Percentiles rank a stretch among this genome's conserved stretches.
Evolutionary conservation across 495 filamentous ascomycete genomes (phyloP).

Genomic region (Penicillium daleae): DNA sequence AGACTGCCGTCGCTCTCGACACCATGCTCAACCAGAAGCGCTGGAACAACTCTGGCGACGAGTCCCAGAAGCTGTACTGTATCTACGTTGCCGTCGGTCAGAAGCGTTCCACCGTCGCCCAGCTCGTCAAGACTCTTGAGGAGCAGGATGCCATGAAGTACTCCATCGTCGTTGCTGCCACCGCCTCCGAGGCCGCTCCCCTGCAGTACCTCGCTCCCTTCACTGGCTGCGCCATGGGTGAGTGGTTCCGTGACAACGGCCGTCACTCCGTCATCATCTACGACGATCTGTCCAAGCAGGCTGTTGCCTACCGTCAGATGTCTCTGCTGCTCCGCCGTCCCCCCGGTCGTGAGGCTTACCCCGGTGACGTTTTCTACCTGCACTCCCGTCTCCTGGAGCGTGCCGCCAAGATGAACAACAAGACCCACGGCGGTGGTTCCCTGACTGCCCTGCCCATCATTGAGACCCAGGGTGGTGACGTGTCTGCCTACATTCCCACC

Average conservation of each 20-base stretch:
- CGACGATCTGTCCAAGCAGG: constrained; percentile 98
- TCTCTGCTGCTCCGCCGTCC: constrained; percentile 98
- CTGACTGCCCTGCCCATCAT: constrained; percentile 98
- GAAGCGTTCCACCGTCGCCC: constrained; percentile 99
- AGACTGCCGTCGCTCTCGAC: constrained; percentile 98
- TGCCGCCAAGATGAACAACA: constrained; percentile 98
- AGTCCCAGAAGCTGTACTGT: constrained; percentile 98
- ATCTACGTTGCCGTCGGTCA: constrained; percentile 98
- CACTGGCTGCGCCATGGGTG: constrained; percentile 79
- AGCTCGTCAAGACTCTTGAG: constrained; percentile 99
- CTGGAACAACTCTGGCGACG: constrained; percentile 88
- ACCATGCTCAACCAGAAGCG: constrained; percentile 99
- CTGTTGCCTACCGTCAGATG: constrained; percentile 99
- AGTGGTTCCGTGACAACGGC: constrained; percentile 90
- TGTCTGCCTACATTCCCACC: constrained; percentile 99
- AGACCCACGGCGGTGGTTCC: constrained; percentile 93
- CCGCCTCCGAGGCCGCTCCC: constrained; percentile 94
- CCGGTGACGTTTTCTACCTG: constrained; percentile 99
- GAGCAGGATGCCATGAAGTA: constrained; percentile 99
- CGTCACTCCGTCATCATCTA: constrained; percentile 93
- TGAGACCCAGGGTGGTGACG: constrained; percentile 99
- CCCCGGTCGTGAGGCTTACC: constrained; percentile 99
- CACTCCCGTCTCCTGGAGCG: constrained; percentile 99
- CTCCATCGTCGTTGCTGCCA: constrained; percentile 91
- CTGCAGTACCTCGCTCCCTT: constrained; percentile 96